Evolutionary conservation across 2,329 filamentous ascomycete species (phyloP), one percentile per base, ranked within the genome.

Genomic region (Fusarium euwallaceae): DNA sequence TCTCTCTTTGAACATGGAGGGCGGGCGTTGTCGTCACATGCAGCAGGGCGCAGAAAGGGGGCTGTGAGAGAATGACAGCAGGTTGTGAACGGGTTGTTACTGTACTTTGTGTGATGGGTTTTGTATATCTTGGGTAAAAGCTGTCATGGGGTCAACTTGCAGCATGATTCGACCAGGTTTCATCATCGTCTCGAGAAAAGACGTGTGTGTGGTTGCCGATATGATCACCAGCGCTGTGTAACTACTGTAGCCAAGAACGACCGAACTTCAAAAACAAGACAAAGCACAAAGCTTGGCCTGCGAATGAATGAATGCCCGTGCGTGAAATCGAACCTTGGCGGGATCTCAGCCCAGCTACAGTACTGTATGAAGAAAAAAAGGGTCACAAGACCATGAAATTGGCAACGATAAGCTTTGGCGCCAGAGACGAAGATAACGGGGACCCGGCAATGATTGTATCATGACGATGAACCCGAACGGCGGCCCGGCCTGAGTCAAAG

Each of bases 21-120:
- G 53, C 34, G 61, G 34, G 45, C 24, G 29, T 68, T 32, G 29
- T 68, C 69, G 72, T 75, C 72, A 75, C 72, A 75, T 75, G 72
- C 58, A 45, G 39, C 14, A 27, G 59, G 39, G 58, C 37, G 36
- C 22, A 29, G 29, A 14, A 45, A n/a, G 24, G 29, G 8, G 24
- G 39, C 24, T 32, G 45, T 37, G 58, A 36, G 56, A 17, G 16
- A 17, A 2, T 14, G 14, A 41, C 37, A 20, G 39, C n/a, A 41
- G 20, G 39, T 20, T 20, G 39, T 20, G 39, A 41, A 41, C n/a
- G 8, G 37, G 8, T 41, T n/a, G 27, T 29, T 29, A 29, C 27
- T 41, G 39, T 43, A 43, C 10, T 11, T 43, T 37, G 36, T 37
- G 36, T 60, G 20, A 24, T 39, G 34, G 37, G 37, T 17, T 43